A percentile compares a stretch with the other conserved stretches of the same genome.
Evolutionary conservation across 225 moss, liverwort and hornwort genomes (phyloP).

Genomic region (Bryoerythrophyllum caledonicum): DNA sequence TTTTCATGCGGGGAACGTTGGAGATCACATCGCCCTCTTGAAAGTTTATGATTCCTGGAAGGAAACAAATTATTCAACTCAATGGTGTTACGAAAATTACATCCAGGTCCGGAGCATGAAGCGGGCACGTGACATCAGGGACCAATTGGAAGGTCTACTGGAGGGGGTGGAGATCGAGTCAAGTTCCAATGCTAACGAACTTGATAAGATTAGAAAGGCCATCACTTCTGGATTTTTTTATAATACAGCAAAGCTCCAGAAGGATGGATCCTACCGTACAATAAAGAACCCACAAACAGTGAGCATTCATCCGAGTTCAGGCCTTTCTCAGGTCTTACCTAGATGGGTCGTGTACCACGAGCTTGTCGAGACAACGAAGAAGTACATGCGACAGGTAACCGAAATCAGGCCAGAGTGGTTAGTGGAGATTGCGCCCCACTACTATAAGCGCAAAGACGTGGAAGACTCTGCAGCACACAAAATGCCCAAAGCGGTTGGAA

Average conservation of each 20-base stretch:
- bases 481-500: constrained; percentile 87
- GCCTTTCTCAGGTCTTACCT: constrained; percentile 75
- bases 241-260: constrained; percentile 91
- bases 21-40: constrained; percentile 90
- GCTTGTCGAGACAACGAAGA: constrained; percentile 86
- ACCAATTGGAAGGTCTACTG: constrained; percentile 89
- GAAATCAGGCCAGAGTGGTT: constrained; percentile 96
- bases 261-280: constrained; percentile 87
- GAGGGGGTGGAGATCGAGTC: constrained; percentile 92
- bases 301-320: constrained; percentile 90
- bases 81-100: constrained; percentile 98
- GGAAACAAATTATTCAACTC: constrained; percentile 93
- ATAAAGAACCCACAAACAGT: constrained; percentile 90
- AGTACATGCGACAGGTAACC: constrained; percentile 97
- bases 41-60: constrained; percentile 97
- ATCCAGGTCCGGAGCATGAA: constrained; percentile 97
- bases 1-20: constrained; percentile 93
- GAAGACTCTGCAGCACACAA: constrained; percentile 81
- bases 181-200: constrained; percentile 69
- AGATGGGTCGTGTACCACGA: constrained; percentile 94
- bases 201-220: constrained; percentile 85
- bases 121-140: constrained; percentile 89
- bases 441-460: constrained; percentile 89
- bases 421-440: constrained; percentile 93
- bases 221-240: constrained; percentile 91